A percentile compares a stretch with the other conserved stretches of the same genome.
These are phyloP conservation scores for Neopestalotiopsis rosae DNA, from an alignment of 2,329 filamentous ascomycete species.

Conservation along the genomic window DNA sequence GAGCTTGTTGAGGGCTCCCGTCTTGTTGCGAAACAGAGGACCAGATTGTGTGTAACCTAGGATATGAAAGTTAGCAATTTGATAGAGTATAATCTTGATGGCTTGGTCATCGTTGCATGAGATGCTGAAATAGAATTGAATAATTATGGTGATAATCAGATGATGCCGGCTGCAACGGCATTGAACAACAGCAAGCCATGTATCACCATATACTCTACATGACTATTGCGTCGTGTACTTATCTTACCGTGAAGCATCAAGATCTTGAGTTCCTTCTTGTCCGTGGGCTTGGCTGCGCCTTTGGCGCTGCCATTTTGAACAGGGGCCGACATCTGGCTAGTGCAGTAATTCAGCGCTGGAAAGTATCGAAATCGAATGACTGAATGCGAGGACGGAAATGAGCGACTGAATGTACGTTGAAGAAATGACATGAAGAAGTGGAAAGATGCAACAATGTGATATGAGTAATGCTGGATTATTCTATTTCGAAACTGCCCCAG, in stretches of 20 bases:
- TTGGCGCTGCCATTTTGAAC: constrained; percentile 18
- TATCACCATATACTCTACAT: no score
- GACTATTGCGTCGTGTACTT: background rate
- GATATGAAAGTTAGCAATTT: background rate
- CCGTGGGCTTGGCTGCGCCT: constrained; percentile 36
- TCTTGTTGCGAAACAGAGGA: constrained; percentile 83
- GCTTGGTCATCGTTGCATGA: background rate
- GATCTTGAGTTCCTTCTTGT: constrained; percentile 65
- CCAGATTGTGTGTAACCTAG: constrained; percentile 90
- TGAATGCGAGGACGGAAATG: background rate
- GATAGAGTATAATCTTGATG: no score
- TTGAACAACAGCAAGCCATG: no score
- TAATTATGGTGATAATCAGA: no score
- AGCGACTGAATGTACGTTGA: background rate
- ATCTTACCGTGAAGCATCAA: constrained; percentile 76
- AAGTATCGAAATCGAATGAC: background rate
- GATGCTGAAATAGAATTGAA: background rate
- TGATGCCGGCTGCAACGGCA: no score
- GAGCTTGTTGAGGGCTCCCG: constrained; percentile 82
- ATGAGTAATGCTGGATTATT: background rate
- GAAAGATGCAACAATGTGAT: background rate
- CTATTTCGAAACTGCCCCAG: background rate
- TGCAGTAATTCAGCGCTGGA: constrained; percentile 3
- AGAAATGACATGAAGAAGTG: background rate
- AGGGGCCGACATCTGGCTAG: background rate